phyloP scores from a whole-genome alignment of 257 asterid species.

The Orobanche coerulescens region DNA sequence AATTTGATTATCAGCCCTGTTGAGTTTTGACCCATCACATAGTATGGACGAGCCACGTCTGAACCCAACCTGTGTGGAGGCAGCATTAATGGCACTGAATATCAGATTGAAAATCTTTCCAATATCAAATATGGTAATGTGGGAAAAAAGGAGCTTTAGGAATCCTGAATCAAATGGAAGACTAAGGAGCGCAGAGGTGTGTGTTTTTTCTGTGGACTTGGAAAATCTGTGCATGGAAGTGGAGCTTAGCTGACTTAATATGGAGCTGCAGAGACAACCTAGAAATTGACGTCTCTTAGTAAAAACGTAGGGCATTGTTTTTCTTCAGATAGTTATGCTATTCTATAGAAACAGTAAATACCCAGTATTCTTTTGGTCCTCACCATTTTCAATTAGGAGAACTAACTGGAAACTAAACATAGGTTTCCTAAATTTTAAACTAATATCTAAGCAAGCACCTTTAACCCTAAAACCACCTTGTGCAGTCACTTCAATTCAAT shows the following conservation, averaged over 20 bases:
- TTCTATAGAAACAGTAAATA: neutral
- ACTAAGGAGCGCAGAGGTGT: neutral
- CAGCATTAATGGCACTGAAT: neutral
- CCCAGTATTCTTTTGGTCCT: neutral
- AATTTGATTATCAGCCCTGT: neutral
- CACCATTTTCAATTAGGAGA: neutral
- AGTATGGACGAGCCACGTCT: neutral
- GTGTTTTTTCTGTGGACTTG: neutral
- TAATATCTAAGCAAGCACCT: neutral
- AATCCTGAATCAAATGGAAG: neutral
- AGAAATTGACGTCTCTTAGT: neutral
- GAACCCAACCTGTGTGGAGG: neutral
- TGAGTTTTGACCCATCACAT: neutral
- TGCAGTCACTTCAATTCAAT: neutral
- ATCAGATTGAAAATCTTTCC: neutral
- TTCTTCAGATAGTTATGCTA: neutral
- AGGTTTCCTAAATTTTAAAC: neutral
- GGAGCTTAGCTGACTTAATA: no score
- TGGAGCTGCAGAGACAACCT: neutral
- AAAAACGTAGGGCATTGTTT: neutral
- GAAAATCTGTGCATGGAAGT: neutral
- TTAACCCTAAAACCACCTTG: neutral
- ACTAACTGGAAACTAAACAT: conserved; percentile 3
- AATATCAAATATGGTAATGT: neutral
- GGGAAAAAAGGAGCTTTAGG: neutral